Conservation (phyloP, 306 rosid genomes). For the Arachis hypogaea region DNA sequence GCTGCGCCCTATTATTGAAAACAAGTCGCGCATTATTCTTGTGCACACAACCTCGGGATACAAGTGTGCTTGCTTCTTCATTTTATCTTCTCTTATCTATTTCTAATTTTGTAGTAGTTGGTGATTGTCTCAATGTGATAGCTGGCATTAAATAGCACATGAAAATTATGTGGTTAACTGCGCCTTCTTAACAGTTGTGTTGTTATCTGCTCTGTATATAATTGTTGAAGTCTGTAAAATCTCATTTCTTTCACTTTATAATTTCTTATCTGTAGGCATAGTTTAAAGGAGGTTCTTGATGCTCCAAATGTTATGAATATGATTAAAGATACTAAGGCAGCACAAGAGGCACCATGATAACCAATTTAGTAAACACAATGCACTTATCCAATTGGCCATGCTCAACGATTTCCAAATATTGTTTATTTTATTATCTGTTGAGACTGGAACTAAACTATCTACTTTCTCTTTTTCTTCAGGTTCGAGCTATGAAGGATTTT, state of each 20-base stretch:
- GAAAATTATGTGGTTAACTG: background rate
- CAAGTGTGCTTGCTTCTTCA: constrained; percentile 63
- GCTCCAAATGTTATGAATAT: constrained; percentile 93
- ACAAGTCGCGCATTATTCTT: constrained; percentile 84
- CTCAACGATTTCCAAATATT: constrained; percentile 34
- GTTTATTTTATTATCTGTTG: constrained; percentile 22
- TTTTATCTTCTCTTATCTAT: constrained; percentile 23
- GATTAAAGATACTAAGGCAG: constrained; percentile 98
- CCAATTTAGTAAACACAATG: constrained; percentile 24
- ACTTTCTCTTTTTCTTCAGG: constrained; percentile 63
- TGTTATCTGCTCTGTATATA: constrained; percentile 10
- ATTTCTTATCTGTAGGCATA: constrained; percentile 65
- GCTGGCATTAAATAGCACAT: too few relatives aligned
- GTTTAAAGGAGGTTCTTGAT: constrained; percentile 90
- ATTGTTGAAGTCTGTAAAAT: constrained; percentile 29
- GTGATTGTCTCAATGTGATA: too few relatives aligned
- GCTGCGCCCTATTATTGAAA: constrained; percentile 84
- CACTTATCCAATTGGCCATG: constrained; percentile 23
- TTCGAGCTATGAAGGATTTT: constrained; percentile 84
- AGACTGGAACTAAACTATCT: constrained; percentile 27
- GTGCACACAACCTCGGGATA: constrained; percentile 89
- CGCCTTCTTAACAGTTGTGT: constrained; percentile 27
- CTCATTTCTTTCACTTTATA: constrained; percentile 30
- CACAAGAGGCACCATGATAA: constrained; percentile 73
- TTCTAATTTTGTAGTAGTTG: constrained; percentile 21